Base-by-base conservation (phyloP, 495 filamentous ascomycete species). In the Xanthoparmelia taractica region DNA sequence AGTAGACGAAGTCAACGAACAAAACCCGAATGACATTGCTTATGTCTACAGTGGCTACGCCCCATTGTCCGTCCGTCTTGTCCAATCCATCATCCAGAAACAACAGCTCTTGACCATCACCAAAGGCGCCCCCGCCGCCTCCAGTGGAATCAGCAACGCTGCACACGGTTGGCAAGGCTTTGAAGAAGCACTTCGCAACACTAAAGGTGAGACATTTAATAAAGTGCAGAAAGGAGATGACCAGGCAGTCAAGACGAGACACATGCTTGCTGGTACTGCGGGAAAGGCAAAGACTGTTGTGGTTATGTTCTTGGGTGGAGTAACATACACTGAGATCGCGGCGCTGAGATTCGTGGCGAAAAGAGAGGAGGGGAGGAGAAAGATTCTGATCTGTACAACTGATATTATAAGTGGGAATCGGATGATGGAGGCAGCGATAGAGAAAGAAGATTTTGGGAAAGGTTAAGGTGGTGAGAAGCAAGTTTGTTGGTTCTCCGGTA, bases 1-100 rank as follows among this genome's bases (percentile, higher is more conserved):
- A 66, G 87, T 96, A 59, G 93, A 97, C 72, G 95, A 99, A 72
- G 92, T 97, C 63, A 92, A 96, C 71, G 95, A 97, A 73, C 86
- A 92, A 54, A 90, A 96, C n/a, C 95, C 95, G 12, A 87, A 92
- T 67, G 95, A 99, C 65, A 89, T 97, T 65, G 90, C 95, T 13
- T 99, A 97, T 70, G 92, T 96, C 40, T 99, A 96, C 78, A 93
- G 89, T 66, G 95, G 95, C 54, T 97, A 97, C 72, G 95, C 95
- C 8, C 94, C 95, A 4, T 82, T 99, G 29, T 95, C 89, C 61
- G 81, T 97, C 64, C 89, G 95, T 20, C 83, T 99, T 23, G 87
- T 99, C n/a, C 95, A 99, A 75, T 94, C 89, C 68, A 81, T 97
- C 40, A 73, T 97, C 60, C 93, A 97, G 73, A 99, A 99, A 73